Evolutionary conservation across 495 filamentous ascomycete genomes (phyloP).

Genomic region (Penicillium flavigenum): DNA sequence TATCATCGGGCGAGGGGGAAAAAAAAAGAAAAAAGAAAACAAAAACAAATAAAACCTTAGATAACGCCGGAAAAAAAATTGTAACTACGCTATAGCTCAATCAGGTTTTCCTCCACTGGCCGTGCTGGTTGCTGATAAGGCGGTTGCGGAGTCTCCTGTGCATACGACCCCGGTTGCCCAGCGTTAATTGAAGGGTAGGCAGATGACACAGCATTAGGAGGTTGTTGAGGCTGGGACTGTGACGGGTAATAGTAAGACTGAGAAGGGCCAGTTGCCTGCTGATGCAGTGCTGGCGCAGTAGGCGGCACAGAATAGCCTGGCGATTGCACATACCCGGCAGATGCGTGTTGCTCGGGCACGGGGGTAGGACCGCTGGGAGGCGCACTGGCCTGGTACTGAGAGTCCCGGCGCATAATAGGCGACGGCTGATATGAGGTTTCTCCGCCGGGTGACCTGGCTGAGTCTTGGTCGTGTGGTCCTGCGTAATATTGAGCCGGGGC

Average conservation of each 20-base stretch:
- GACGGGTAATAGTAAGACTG: conserved; percentile 42
- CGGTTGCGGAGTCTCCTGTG: conserved; percentile 60
- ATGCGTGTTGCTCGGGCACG: conserved; percentile 29
- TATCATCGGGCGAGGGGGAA: conserved; percentile 21
- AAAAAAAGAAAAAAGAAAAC: conserved; percentile 1
- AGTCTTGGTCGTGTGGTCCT: conserved; percentile 29
- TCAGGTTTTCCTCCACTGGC: conserved; percentile 83
- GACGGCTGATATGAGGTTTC: conserved; percentile 32
- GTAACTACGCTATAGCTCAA: conserved; percentile 58
- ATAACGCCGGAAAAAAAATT: conserved; percentile 9
- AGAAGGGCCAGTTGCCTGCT: conserved; percentile 31
- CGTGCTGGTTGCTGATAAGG: conserved; percentile 44
- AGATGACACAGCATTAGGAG: conserved; percentile 40
- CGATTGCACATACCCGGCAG: conserved; percentile 32
- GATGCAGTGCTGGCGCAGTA: conserved; percentile 23
- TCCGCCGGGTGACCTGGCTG: conserved; percentile 19
- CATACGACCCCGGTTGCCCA: conserved; percentile 54
- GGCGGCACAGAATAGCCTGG: conserved; percentile 36
- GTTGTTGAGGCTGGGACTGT: conserved; percentile 39
- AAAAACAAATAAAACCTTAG: background rate
- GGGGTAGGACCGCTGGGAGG: conserved; percentile 21
- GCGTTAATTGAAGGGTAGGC: conserved; percentile 36
- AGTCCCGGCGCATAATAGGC: conserved; percentile 31
- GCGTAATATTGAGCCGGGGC: conserved; percentile 36
- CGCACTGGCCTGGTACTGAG: conserved; percentile 35